phyloP scores from a whole-genome alignment of 164 flowering plant species.

The Berberis thunbergii region DNA sequence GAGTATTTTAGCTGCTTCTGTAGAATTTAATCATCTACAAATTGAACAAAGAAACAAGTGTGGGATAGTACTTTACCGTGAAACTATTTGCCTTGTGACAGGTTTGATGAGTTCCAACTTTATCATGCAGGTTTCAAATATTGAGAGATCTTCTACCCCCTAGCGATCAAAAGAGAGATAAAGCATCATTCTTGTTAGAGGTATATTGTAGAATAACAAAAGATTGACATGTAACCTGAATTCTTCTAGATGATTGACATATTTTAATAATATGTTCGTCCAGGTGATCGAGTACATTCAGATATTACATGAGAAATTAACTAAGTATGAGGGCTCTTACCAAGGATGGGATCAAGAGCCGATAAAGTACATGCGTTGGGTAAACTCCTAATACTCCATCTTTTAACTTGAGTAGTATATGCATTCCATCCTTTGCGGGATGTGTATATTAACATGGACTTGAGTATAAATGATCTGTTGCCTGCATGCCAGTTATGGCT shows the following conservation, averaged over 20 bases:
- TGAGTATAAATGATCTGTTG: too few relatives aligned
- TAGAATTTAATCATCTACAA: too few relatives aligned
- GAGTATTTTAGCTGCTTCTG: too few relatives aligned
- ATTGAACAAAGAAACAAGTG: too few relatives aligned
- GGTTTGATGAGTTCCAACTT: not conserved
- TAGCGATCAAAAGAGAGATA: conserved; percentile 91
- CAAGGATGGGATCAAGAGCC: conserved; percentile 60
- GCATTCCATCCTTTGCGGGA: too few relatives aligned
- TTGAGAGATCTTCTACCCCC: conserved; percentile 82
- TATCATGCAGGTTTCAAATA: conserved; percentile 64
- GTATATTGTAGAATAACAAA: conserved; percentile 21
- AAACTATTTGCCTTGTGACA: too few relatives aligned
- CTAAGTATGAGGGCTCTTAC: conserved; percentile 46
- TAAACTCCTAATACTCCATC: conserved; percentile 15
- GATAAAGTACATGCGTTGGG: conserved; percentile 61
- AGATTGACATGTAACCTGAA: not conserved
- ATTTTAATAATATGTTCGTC: not conserved
- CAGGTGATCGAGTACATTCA: conserved; percentile 84
- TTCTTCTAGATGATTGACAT: not conserved
- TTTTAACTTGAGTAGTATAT: not conserved
- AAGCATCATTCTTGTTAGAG: conserved; percentile 90
- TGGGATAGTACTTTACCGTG: too few relatives aligned
- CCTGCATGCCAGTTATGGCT: too few relatives aligned
- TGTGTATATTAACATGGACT: too few relatives aligned
- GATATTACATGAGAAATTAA: conserved; percentile 59